Evolutionary conservation across 352 stramenopile genomes (phyloP), one percentile per base, ranked within the genome.

Genomic region (Phytophthora sojae): DNA sequence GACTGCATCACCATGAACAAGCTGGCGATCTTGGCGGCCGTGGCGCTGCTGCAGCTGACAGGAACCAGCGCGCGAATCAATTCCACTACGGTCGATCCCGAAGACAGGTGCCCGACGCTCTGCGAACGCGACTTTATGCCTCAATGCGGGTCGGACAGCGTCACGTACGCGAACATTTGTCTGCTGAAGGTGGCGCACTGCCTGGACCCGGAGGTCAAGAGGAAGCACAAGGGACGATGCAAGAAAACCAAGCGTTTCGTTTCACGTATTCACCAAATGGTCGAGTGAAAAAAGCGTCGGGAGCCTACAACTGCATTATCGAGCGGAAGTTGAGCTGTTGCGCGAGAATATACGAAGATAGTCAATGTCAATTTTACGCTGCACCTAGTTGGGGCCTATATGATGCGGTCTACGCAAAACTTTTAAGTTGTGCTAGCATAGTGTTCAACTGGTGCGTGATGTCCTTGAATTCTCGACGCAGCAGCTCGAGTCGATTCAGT

Each of bases 81-180:
- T 26, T 26, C 57, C 23, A 12, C 8, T 4, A 63, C 39, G 11
- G 19, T 52, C 23, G 57, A 67, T 30, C n/a, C 50, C 3, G 65
- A 67, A 8, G 50, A 25, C 50, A 56, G 45, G 15, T 72, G 65
- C 42, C 44, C 57, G 8, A 72, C 50, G 4, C 54, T 17, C 37
- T 69, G 67, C 59, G 49, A 44, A 1, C 68, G 68, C 52, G 68
- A 75, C 21, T 67, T 53, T 23, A 5, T 54, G 11, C 68, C 72
- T 1, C 44, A 79, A 6, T 82, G 75, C 23, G 75, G 68, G 19
- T 70, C 68, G n/a, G 47, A 82, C 58, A 50, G 54, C 39, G 30
- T 67, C 45, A 79, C 68, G 19, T 82, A 80, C 35, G 26, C 39
- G 30, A 82, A 76, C 57, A 26, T 65, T 9, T 82, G 75, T 51